Evolutionary conservation across 78 protist genomes (phyloP).

Genomic region (Dictyostelium intermedium): DNA sequence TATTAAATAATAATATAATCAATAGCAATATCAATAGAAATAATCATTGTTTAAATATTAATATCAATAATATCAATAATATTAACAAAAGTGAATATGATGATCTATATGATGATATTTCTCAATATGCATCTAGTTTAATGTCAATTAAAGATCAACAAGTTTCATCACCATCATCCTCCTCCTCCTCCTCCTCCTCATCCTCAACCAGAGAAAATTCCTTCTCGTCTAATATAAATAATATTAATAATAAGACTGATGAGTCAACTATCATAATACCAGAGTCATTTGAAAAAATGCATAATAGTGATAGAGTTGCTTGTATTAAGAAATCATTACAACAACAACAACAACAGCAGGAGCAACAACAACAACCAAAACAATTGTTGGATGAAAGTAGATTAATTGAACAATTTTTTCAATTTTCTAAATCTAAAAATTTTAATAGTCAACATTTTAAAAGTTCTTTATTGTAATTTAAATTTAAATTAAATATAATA

Average conservation of each 20-base stretch:
- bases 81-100: background rate
- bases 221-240: background rate
- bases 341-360: background rate
- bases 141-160: conserved; percentile 23
- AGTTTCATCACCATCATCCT: background rate
- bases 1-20: background rate
- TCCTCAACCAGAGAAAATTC: background rate
- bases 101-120: background rate
- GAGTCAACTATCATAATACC: background rate
- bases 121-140: conserved; percentile 45
- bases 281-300: background rate
- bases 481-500: background rate
- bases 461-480: background rate
- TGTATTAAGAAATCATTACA: background rate
- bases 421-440: conserved; percentile 24
- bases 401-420: conserved; percentile 16
- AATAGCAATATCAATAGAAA: background rate
- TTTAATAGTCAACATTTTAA: background rate
- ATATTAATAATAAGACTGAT: background rate
- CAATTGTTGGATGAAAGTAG: conserved; percentile 3
- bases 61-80: background rate
- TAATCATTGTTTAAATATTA: background rate
- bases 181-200: background rate
- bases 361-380: background rate
- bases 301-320: background rate